Evolutionary conservation across 805 yeast genomes (phyloP).

Genomic region (Kregervanrija fluxuum): DNA sequence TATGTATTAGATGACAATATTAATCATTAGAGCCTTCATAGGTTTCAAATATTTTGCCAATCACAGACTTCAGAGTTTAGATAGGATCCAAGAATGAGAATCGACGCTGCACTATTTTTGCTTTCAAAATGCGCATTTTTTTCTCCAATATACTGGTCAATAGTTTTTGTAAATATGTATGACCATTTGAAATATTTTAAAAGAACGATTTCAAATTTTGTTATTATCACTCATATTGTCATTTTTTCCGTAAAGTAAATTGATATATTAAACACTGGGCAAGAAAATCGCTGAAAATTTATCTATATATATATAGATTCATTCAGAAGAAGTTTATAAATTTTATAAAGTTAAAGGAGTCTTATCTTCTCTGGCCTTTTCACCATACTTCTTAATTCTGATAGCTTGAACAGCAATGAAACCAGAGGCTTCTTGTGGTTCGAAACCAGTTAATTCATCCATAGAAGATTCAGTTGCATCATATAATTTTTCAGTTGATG

Average conservation of each 20-base stretch:
- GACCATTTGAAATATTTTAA: not conserved
- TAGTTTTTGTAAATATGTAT: not conserved
- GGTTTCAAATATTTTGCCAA: too few species aligned
- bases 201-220: not conserved
- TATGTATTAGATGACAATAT: too few species aligned
- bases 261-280: not conserved
- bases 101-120: too few species aligned
- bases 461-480: slow-evolving; percentile 97
- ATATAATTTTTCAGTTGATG: slow-evolving; percentile 91
- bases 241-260: not conserved
- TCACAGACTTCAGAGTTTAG: too few species aligned
- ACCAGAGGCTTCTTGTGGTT: slow-evolving; percentile 94
- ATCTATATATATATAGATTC: not conserved
- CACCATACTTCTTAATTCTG: slow-evolving; percentile 97
- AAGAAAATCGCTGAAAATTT: not conserved
- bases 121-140: too few species aligned
- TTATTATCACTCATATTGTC: not conserved
- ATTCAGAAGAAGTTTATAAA: not conserved
- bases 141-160: not conserved
- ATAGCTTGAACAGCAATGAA: slow-evolving; percentile 97
- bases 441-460: slow-evolving; percentile 98
- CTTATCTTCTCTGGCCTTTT: slow-evolving; percentile 80
- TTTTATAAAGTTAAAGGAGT: slow-evolving; percentile 39
- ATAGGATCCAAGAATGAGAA: too few species aligned
- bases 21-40: too few species aligned